Evolutionary conservation across 139 green algal genomes (phyloP).

Genomic region (Tetraselmis chui): DNA sequence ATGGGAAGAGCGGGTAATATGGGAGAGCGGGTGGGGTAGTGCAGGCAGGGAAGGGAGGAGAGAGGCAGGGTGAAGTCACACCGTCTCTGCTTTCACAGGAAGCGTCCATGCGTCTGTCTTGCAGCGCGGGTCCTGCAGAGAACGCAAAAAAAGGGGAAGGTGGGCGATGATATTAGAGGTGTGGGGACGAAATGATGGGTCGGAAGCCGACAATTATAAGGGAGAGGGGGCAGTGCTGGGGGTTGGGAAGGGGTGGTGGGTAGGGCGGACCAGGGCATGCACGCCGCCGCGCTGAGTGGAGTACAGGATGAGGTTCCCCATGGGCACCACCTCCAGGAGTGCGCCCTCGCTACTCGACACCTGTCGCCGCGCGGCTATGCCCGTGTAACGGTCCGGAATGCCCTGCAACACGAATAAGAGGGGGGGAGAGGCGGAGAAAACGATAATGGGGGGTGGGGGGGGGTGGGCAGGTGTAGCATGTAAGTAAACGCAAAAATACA

Average conservation of each 20-base stretch:
- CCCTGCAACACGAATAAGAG: background rate
- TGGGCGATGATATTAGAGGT: no score
- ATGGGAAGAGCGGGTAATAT: no score
- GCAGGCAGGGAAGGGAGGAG: no score
- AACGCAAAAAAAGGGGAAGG: no score
- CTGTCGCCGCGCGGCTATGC: conserved; percentile 32
- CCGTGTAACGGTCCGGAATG: background rate
- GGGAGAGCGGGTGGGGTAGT: no score
- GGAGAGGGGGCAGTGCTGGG: background rate
- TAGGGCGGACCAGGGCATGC: conserved; percentile 20
- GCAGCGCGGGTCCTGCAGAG: background rate
- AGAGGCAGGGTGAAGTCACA: no score
- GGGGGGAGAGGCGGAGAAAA: no score
- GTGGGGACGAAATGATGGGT: background rate
- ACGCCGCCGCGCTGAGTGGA: conserved; percentile 60
- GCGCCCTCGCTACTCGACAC: conserved; percentile 33
- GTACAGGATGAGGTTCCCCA: conserved; percentile 55
- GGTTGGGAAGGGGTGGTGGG: background rate
- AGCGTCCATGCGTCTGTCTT: conserved; percentile 8
- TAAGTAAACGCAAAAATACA: no score
- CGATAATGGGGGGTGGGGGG: no score
- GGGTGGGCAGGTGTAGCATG: no score
- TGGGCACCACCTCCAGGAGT: conserved; percentile 50
- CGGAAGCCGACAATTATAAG: background rate
- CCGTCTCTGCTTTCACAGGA: background rate